These are phyloP conservation scores for Pythium folliculosum DNA, from an alignment of 352 stramenopile genomes.

Conservation along the genomic window DNA sequence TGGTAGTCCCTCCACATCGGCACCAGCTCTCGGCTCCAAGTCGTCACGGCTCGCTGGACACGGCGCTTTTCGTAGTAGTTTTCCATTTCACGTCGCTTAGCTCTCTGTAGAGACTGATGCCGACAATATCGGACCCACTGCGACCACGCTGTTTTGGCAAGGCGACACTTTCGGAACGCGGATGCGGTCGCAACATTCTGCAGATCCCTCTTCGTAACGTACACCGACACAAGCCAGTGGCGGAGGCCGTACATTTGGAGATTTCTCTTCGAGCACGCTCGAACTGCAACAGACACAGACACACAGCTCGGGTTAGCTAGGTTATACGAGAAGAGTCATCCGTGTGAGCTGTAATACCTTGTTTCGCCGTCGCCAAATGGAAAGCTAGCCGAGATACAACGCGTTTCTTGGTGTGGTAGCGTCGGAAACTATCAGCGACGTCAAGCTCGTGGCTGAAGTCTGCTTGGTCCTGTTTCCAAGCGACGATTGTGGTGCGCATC, in stretches of 20 bases:
- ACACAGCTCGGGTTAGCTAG: neutral
- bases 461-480: slow-evolving; percentile 17
- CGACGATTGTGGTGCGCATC: neutral
- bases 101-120: slow-evolving; percentile 15
- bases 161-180: neutral
- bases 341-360: slow-evolving; percentile 8
- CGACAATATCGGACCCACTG: slow-evolving; percentile 29
- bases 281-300: slow-evolving; percentile 9
- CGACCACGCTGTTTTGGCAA: slow-evolving; percentile 4
- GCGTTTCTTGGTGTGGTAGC: neutral
- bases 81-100: slow-evolving; percentile 25
- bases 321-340: too few relatives aligned
- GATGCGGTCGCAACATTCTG: neutral
- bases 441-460: slow-evolving; percentile 11
- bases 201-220: slow-evolving; percentile 4
- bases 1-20: slow-evolving; percentile 34
- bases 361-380: slow-evolving; percentile 17
- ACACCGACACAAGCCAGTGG: slow-evolving; percentile 13
- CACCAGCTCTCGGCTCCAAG: slow-evolving; percentile 27
- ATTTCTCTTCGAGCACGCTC: slow-evolving; percentile 10
- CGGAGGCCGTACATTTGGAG: slow-evolving; percentile 13
- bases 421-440: neutral
- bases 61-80: neutral
- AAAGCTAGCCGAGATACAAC: slow-evolving; percentile 3
- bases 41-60: neutral